A percentile compares a stretch with the other conserved stretches of the same genome.
These are phyloP conservation scores for Magnolia officinalis DNA, from an alignment of 164 flowering plant species.

Conservation along the genomic window DNA sequence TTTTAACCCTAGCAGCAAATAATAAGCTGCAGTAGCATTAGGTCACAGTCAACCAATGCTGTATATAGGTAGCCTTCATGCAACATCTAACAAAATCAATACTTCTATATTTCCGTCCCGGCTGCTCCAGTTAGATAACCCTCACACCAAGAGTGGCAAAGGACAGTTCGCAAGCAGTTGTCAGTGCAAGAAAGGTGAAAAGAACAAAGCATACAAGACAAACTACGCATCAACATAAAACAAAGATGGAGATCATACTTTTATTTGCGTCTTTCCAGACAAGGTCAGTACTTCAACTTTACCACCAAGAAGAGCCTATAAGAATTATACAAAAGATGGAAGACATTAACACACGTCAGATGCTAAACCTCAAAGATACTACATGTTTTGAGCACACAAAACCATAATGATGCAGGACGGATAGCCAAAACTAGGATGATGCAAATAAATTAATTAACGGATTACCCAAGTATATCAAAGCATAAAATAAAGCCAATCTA, in stretches of 20 bases:
- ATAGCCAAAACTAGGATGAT: too few relatives aligned
- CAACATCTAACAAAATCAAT: too few relatives aligned
- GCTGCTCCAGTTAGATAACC: not conserved
- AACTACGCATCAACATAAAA: not conserved
- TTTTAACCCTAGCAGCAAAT: too few relatives aligned
- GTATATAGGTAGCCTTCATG: too few relatives aligned
- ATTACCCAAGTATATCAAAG: too few relatives aligned
- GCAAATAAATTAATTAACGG: too few relatives aligned
- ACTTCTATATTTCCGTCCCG: not conserved
- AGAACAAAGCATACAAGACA: not conserved
- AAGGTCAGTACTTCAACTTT: slow-evolving; percentile 79
- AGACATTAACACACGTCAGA: slow-evolving; percentile 1
- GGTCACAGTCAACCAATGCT: too few relatives aligned
- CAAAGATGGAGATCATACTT: slow-evolving; percentile 36
- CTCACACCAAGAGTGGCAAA: not conserved
- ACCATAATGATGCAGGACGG: not conserved
- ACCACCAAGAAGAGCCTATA: slow-evolving; percentile 93
- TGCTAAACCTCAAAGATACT: not conserved
- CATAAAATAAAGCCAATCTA: too few relatives aligned
- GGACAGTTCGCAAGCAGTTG: not conserved
- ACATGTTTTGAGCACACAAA: not conserved
- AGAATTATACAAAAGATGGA: not conserved
- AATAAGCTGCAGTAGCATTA: too few relatives aligned
- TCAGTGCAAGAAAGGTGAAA: not conserved
- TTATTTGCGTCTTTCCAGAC: slow-evolving; percentile 58